Percentiles rank a stretch among this genome's conserved stretches.
Evolutionary conservation across 1,284 basidiomycete species (phyloP).

Genomic region (Ustilago nuda): DNA sequence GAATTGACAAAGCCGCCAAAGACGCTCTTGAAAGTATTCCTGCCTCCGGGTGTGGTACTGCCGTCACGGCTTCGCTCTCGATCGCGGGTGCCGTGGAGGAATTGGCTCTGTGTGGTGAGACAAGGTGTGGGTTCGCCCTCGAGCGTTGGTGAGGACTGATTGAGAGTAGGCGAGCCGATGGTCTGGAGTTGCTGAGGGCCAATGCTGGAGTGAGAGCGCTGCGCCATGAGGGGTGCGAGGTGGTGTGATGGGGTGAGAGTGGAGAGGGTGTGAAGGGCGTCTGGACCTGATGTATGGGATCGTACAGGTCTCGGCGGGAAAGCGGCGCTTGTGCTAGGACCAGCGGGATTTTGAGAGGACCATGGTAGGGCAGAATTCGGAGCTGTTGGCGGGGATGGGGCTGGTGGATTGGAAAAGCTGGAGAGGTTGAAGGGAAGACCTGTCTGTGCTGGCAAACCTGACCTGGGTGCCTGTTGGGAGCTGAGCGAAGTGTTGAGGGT

Average conservation of each 20-base stretch:
- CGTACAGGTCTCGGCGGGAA: constrained; percentile 49
- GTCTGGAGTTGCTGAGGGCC: constrained; percentile 46
- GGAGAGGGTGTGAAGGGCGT: constrained; percentile 37
- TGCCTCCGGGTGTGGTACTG: constrained; percentile 38
- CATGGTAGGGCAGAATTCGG: constrained; percentile 33
- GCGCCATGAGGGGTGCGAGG: constrained; percentile 37
- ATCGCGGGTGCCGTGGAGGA: constrained; percentile 39
- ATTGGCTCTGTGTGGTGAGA: constrained; percentile 49
- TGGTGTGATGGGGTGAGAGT: constrained; percentile 35
- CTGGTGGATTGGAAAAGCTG: constrained; percentile 19
- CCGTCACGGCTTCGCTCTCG: constrained; percentile 49
- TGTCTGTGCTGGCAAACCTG: constrained; percentile 37
- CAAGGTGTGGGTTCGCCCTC: constrained; percentile 29
- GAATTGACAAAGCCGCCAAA: constrained; percentile 69
- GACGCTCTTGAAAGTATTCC: constrained; percentile 68
- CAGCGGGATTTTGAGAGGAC: constrained; percentile 16
- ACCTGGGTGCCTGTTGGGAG: constrained; percentile 16
- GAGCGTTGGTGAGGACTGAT: constrained; percentile 42
- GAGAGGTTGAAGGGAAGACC: constrained; percentile 37
- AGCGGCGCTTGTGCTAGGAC: constrained; percentile 13
- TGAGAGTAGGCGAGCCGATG: constrained; percentile 33
- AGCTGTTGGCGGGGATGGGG: constrained; percentile 25
- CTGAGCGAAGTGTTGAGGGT: constrained; percentile 37
- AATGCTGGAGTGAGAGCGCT: constrained; percentile 52
- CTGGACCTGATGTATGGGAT: constrained; percentile 49